Base-by-base conservation (phyloP, 2,329 filamentous ascomycete genomes). In the Aspergillus hiratsukae region DNA sequence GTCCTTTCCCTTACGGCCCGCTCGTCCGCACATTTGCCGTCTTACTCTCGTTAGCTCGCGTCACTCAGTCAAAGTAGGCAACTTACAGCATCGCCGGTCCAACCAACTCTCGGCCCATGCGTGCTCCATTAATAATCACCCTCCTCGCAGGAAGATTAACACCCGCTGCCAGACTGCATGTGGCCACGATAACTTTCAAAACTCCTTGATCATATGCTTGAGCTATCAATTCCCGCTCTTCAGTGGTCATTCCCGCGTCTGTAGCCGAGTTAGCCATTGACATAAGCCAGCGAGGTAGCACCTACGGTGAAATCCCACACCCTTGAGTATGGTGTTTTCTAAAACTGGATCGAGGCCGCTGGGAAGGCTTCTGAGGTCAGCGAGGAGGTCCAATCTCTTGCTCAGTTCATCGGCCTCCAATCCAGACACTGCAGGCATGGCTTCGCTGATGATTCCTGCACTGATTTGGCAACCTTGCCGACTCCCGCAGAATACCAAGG, bases 161-260 rank as follows among this genome's bases (percentile, higher is more conserved):
- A n/a, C 89, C 89, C 14, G 88, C 89, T n/a, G 89, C 89, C 55
- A 92, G 80, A 67, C 87, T 90, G 65, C 88, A 91, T 1, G 89
- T 92, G 40, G 89, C 89, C 17, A 90, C 84, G 52, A 90, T 86
- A 0, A 90, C 83, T 62, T 87, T 87, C 19, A 91, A 69, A 4
- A 82, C 76, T 0, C 88, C 87, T 41, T 76, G 71, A 66, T 91
- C 88, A 61, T 90, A 91, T 11, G 87, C 87, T 37, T 80, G 80
- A 2, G 88, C 85, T 53, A 91, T 81, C 7, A 91, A 74, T 50
- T 90, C 87, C 50, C 88, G 81, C 69, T 92, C 89, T 72, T 92
- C 89, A 0, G 82, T 85, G 0, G 88, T 91, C 64, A 92, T 79
- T 17, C 73, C 74, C 28, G 74, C 74, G 64, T 68, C 74, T 76